Evolutionary conservation across 1,139 yeast species (phyloP).

Genomic region (Keqinozyma sinolaborantium): DNA sequence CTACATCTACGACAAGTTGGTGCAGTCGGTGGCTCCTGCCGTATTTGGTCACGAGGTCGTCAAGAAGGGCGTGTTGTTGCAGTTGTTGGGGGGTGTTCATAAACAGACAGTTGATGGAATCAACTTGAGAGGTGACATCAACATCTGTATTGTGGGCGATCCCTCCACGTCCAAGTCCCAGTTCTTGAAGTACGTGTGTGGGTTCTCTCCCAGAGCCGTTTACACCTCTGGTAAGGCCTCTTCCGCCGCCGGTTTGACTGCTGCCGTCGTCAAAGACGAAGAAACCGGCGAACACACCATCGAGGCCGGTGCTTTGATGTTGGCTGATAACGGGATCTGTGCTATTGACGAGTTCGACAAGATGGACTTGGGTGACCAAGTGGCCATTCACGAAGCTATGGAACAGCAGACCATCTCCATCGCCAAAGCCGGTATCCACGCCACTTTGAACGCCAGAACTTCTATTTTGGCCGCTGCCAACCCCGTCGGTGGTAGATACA

Average conservation of each 20-base stretch:
- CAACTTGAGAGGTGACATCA: conserved; percentile 93
- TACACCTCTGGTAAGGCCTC: conserved; percentile 99
- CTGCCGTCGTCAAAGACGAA: conserved; percentile 96
- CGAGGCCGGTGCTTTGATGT: conserved; percentile 98
- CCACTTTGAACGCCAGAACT: conserved; percentile 93
- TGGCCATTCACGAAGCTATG: conserved; percentile 99
- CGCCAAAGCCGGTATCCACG: conserved; percentile 98
- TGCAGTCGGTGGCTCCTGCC: conserved; percentile 91
- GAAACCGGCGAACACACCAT: conserved; percentile 97
- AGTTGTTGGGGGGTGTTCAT: conserved; percentile 94
- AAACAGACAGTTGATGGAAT: conserved; percentile 93
- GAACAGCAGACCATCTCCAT: conserved; percentile 98
- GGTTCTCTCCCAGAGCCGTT: conserved; percentile 90
- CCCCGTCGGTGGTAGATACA: conserved; percentile 94
- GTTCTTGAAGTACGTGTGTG: conserved; percentile 88
- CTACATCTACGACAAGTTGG: conserved; percentile 80
- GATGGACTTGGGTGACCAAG: conserved; percentile 95
- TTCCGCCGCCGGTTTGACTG: conserved; percentile 98
- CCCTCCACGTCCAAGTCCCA: conserved; percentile 98
- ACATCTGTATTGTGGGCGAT: conserved; percentile 95
- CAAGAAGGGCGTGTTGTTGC: conserved; percentile 87
- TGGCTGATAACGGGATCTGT: conserved; percentile 98
- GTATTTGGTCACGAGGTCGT: conserved; percentile 95
- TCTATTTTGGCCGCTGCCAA: conserved; percentile 97
- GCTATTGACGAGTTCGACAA: conserved; percentile 98